A percentile compares a stretch with the other conserved stretches of the same genome.
Conservation (phyloP, 805 yeast species). For the Dipodascopsis uninucleata region DNA sequence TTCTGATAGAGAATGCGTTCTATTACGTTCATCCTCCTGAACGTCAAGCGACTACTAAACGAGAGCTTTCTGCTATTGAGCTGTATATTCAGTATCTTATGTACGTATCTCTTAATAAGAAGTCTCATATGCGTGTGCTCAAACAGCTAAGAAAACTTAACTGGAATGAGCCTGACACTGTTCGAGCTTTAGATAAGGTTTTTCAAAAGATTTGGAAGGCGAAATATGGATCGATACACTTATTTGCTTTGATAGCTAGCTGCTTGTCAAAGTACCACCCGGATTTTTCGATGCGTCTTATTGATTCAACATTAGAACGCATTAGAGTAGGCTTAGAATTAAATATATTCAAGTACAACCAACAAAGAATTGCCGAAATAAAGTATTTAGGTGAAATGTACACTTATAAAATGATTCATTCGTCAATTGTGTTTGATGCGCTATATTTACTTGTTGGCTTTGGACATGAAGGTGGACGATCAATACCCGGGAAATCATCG, state of each 20-base stretch:
- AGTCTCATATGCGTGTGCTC: conserved; percentile 39
- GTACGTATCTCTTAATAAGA: conserved; percentile 47
- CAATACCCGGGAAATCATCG: conserved; percentile 43
- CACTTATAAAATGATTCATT: conserved; percentile 47
- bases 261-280: conserved; percentile 38
- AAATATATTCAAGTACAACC: conserved; percentile 55
- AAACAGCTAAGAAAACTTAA: conserved; percentile 45
- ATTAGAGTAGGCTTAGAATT: conserved; percentile 62
- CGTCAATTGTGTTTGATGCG: conserved; percentile 48
- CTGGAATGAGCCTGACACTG: conserved; percentile 43
- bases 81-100: conserved; percentile 49
- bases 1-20: conserved; percentile 51
- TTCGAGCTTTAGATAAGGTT: conserved; percentile 39
- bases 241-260: conserved; percentile 49
- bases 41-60: conserved; percentile 34
- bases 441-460: conserved; percentile 55
- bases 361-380: conserved; percentile 59
- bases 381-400: conserved; percentile 58
- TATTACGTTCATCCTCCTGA: conserved; percentile 41
- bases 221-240: conserved; percentile 52
- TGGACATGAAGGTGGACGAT: conserved; percentile 63
- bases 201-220: conserved; percentile 62
- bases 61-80: conserved; percentile 33
- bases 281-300: conserved; percentile 43
- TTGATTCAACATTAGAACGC: conserved; percentile 66